Evolutionary conservation across 202 grass and related monocot genomes (phyloP).

Genomic region (Brachypodium distachyon): DNA sequence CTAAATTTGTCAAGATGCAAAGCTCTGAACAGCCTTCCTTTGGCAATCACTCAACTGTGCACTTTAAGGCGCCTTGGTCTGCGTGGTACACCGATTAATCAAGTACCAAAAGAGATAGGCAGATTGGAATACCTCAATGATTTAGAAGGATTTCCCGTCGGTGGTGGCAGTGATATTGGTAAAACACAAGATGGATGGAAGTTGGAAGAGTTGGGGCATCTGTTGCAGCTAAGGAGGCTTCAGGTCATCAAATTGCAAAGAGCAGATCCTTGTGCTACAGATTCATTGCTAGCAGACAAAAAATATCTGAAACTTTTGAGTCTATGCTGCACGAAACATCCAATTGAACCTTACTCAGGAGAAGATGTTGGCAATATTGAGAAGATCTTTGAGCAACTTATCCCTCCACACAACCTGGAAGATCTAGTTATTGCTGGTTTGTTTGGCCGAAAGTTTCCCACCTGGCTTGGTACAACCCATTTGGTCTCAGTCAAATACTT

Average conservation of each 20-base stretch:
- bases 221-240: background rate
- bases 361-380: background rate
- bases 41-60: background rate
- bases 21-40: background rate
- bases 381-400: slow-evolving; percentile 15
- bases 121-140: background rate
- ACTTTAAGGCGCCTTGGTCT: background rate
- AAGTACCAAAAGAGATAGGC: slow-evolving; percentile 12
- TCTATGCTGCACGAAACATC: background rate
- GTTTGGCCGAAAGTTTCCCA: slow-evolving; percentile 4
- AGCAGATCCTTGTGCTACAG: background rate
- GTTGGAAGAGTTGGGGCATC: too few species aligned
- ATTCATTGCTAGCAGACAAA: background rate
- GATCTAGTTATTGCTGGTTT: accelerated
- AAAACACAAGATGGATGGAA: slow-evolving; percentile 9
- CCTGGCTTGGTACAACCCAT: background rate
- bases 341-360: background rate
- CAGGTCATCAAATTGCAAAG: background rate
- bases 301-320: background rate
- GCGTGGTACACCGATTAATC: background rate
- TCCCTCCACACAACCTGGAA: slow-evolving; percentile 1
- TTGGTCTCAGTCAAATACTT: background rate
- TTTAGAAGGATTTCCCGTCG: background rate
- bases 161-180: background rate
- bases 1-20: background rate